Evolutionary conservation across 306 rosid species (phyloP), one percentile per base, ranked within the genome.

Genomic region (Senna siamea): DNA sequence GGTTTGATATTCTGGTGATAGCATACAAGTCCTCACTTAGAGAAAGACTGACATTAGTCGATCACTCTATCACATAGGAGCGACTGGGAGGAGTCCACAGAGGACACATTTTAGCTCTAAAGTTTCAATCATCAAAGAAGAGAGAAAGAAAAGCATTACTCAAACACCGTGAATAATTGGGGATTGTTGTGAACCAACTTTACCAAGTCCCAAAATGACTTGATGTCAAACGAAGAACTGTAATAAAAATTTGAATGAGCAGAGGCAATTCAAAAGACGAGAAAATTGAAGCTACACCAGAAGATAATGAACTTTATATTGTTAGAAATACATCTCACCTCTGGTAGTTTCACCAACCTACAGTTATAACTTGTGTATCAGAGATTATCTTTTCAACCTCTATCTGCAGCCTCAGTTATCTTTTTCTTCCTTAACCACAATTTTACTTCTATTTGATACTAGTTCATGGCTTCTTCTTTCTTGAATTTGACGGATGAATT

Each of bases 401-500:
- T 69, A 30, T 17, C 70, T 14, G 38, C 52, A 53, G 71, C 46
- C 32, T 78, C 72, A 78, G 43, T 47, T 22, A 69, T 61, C 79
- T 69, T 26, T 64, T 75, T 80, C 74, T 75, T 78, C 82, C 52
- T 83, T 20, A 14, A 54, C 62, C 40, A 72, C 71, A 6, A 41
- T 78, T 69, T 75, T 77, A 63, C 67, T 64, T 8, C 60, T 44
- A 19, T 59, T 76, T 41, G n/a, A 74, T 78, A 30, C 79, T 15
- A 19, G 75, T 48, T 75, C 26, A 35, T 62, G 80, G 70, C 82
- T 84, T 69, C 89, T 57, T 71, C 69, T 83, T 22, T 22, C 44
- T 70, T 87, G 92, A 66, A 90, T 88, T 35, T 88, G 90, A 76
- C 32, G 71, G 37, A 88, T 58, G 14, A 51, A 85, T 70, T 85